These are phyloP conservation scores for Hypericum perforatum DNA, from an alignment of 345 rosid species.

Conservation along the genomic window DNA sequence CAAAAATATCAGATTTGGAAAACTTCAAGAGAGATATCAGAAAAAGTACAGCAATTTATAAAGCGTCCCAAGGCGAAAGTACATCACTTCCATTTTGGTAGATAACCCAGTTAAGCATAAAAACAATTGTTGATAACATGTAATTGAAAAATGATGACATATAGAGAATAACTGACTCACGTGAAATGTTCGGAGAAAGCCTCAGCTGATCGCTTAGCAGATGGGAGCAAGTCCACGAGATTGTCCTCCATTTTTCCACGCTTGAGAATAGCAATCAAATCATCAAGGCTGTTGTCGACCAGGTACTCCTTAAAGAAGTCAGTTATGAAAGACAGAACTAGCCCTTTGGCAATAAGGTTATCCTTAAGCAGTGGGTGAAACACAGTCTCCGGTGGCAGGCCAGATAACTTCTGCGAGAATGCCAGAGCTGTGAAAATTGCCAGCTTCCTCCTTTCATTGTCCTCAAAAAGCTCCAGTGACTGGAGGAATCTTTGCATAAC, in stretches of 20 bases:
- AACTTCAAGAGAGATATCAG: not conserved
- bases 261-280: conserved; percentile 80
- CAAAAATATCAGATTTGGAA: not conserved
- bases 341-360: conserved; percentile 96
- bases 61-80: too few relatives aligned
- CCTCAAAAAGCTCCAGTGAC: conserved; percentile 96
- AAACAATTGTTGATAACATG: not conserved
- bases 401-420: conserved; percentile 95
- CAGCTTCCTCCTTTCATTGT: conserved; percentile 93
- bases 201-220: conserved; percentile 74
- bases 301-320: conserved; percentile 96
- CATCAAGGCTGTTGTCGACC: conserved; percentile 92
- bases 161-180: conserved; percentile 32
- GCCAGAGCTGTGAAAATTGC: conserved; percentile 97
- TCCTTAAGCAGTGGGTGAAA: conserved; percentile 97
- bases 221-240: conserved; percentile 73
- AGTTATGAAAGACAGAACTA: conserved; percentile 86
- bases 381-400: conserved; percentile 95
- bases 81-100: too few relatives aligned
- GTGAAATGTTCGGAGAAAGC: conserved; percentile 92
- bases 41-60: not conserved
- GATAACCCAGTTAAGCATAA: not conserved
- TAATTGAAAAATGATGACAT: not conserved
- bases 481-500: conserved; percentile 85
- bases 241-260: conserved; percentile 94